phyloP scores from a whole-genome alignment of 495 filamentous ascomycete genomes.

The Penicillium egyptiacum region DNA sequence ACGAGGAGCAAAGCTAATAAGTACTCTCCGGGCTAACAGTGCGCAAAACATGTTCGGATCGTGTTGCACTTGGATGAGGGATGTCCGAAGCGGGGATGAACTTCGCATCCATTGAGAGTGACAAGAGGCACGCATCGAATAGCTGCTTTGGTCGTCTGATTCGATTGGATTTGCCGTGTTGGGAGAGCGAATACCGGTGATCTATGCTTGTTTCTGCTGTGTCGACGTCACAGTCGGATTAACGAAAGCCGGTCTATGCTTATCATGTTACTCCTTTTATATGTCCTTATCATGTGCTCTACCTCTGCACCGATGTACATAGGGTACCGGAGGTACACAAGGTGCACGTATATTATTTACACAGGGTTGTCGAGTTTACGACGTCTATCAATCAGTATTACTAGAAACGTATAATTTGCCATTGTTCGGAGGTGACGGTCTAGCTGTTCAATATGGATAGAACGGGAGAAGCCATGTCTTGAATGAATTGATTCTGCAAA shows the following conservation, averaged over 20 bases:
- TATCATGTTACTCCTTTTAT: background rate
- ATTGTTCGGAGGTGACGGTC: background rate
- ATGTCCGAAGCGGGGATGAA: constrained; percentile 24
- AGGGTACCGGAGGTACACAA: too few species aligned
- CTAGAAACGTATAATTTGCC: background rate
- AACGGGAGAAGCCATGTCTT: background rate
- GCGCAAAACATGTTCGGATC: constrained; percentile 2
- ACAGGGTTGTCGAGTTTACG: background rate
- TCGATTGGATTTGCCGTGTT: constrained; percentile 32
- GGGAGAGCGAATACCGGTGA: constrained; percentile 25
- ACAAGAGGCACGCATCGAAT: constrained; percentile 19
- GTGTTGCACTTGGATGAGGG: constrained; percentile 11
- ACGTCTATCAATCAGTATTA: background rate
- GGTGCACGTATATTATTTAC: background rate
- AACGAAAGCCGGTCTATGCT: background rate
- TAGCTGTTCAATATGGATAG: background rate
- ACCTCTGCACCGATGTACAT: background rate
- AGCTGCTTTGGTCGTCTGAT: constrained; percentile 18
- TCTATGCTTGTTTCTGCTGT: background rate
- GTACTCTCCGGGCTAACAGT: constrained; percentile 4
- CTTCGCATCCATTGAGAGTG: constrained; percentile 11
- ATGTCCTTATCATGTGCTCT: background rate
- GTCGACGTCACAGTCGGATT: constrained; percentile 5
- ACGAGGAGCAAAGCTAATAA: constrained; percentile 11
- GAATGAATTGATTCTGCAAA: background rate